These are phyloP conservation scores for Cenchrus americanus DNA, from an alignment of 176 grass and related monocot genomes.

Conservation along the genomic window DNA sequence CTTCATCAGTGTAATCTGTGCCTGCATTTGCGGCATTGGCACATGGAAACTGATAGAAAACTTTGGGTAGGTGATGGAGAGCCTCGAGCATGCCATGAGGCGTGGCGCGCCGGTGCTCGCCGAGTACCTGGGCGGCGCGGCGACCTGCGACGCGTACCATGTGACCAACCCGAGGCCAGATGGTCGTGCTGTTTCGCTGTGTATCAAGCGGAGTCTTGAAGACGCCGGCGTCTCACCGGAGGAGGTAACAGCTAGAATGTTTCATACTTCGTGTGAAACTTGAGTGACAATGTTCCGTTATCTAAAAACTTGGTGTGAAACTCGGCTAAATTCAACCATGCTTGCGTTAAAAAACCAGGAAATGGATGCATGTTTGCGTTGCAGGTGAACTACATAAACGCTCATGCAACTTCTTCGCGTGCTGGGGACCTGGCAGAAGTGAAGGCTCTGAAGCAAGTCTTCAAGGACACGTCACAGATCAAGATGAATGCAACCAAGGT, in stretches of 20 bases:
- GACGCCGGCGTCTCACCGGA: slow-evolving; percentile 64
- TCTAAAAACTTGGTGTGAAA: too few species aligned
- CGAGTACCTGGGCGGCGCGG: slow-evolving; percentile 65
- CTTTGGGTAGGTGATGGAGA: slow-evolving; percentile 51
- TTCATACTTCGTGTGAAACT: too few species aligned
- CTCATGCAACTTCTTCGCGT: slow-evolving; percentile 62
- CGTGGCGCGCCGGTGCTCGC: slow-evolving; percentile 57
- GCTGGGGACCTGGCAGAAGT: slow-evolving; percentile 56
- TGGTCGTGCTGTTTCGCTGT: slow-evolving; percentile 44
- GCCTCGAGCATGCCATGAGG: slow-evolving; percentile 58
- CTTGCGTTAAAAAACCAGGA: neutral
- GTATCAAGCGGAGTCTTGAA: slow-evolving; percentile 53
- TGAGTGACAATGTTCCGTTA: too few species aligned
- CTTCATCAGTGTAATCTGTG: neutral
- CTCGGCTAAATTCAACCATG: neutral
- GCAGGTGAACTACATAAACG: slow-evolving; percentile 73
- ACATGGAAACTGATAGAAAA: neutral
- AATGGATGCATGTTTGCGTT: neutral
- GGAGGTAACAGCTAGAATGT: slow-evolving; percentile 26
- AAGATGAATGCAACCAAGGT: slow-evolving; percentile 73
- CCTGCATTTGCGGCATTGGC: neutral
- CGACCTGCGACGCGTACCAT: slow-evolving; percentile 62
- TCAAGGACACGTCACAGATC: slow-evolving; percentile 47
- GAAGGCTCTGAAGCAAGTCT: slow-evolving; percentile 49
- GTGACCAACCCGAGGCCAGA: slow-evolving; percentile 60